Evolutionary conservation across 305 asterid species (phyloP).

Genomic region (Plantago lanceolata): DNA sequence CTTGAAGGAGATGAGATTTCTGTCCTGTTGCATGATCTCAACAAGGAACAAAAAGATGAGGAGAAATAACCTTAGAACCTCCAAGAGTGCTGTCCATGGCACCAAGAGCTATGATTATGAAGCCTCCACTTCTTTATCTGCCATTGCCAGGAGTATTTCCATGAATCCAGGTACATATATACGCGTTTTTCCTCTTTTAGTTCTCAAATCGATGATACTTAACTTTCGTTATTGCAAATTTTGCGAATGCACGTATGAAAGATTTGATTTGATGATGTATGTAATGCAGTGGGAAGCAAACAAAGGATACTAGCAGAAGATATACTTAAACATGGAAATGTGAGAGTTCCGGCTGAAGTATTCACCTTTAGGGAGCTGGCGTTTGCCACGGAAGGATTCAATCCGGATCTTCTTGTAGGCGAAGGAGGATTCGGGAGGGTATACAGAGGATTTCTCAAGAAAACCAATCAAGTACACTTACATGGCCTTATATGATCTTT

Average conservation of each 20-base stretch:
- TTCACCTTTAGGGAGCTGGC: constrained; percentile 81
- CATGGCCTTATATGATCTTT: constrained; percentile 9
- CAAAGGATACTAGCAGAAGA: constrained; percentile 54
- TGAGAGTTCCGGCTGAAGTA: constrained; percentile 52
- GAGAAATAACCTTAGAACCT: constrained; percentile 44
- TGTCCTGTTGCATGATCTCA: constrained; percentile 40
- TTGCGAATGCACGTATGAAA: neutral
- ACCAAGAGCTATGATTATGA: constrained; percentile 33
- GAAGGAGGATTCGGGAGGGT: constrained; percentile 93
- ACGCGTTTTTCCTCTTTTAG: neutral
- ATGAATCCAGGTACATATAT: constrained; percentile 45
- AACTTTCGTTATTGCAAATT: neutral
- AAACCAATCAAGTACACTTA: constrained; percentile 54
- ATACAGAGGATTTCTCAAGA: constrained; percentile 62
- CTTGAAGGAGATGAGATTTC: constrained; percentile 41
- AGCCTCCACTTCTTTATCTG: constrained; percentile 35
- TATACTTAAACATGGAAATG: constrained; percentile 38
- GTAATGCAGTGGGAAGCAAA: constrained; percentile 35
- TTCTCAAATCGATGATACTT: too few relatives aligned
- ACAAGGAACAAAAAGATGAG: constrained; percentile 31
- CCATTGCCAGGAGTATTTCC: constrained; percentile 56
- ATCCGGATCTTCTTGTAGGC: constrained; percentile 60
- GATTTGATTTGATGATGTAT: neutral
- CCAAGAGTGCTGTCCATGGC: constrained; percentile 49
- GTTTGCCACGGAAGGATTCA: constrained; percentile 66